Evolutionary conservation across 1,284 basidiomycete genomes (phyloP), one percentile per base, ranked within the genome.

Genomic region (Trichosporon coremiiforme): DNA sequence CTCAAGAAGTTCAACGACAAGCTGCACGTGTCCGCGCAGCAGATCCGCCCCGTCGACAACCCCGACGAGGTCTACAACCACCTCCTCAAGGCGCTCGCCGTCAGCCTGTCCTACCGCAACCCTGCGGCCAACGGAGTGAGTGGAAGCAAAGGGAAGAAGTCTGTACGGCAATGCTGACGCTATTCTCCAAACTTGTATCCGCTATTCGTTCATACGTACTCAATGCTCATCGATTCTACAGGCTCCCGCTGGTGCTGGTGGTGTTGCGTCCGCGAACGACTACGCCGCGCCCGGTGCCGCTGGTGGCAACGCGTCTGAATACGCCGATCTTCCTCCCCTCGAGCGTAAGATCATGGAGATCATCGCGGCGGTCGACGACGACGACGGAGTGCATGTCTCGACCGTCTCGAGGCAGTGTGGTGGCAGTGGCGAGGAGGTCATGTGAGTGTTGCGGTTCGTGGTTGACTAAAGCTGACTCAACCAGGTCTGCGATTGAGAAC

Each of bases 1-100:
- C 84, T 98, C 75, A 98, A 98, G 82, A 87, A 87, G 7, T 98
- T 97, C 82, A 89, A 89, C 55, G 89, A 87, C 75, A 95, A 93
- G 82, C 87, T 90, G 76, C 92, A 93, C 79, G 87, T 98, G 78
- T 91, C 91, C 68, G 89, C 91, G 7, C 88, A 86, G 45, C 87
- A 90, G 74, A 88, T 98, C 74, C 88, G 90, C 33, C 85, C 85
- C 4, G 84, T 91, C 53, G 87, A 85, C 35, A 91, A 96, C 79
- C 85, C 86, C 50, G 89, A 94, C 81, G 95, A 99, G 82, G 84
- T 93, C 55, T 90, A 90, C 76, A 95, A 92, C 83, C 95, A 98
- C 79, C 77, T 87, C 38, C 78, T 88, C 66, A 88, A 91, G 72
- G 85, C 85, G 4, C 85, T 89, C 66, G 85, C 86, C 63, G 86